A percentile compares a stretch with the other conserved stretches of the same genome.
Conservation (phyloP, 495 filamentous ascomycete species). For the Hypoxylon subgilvum region DNA sequence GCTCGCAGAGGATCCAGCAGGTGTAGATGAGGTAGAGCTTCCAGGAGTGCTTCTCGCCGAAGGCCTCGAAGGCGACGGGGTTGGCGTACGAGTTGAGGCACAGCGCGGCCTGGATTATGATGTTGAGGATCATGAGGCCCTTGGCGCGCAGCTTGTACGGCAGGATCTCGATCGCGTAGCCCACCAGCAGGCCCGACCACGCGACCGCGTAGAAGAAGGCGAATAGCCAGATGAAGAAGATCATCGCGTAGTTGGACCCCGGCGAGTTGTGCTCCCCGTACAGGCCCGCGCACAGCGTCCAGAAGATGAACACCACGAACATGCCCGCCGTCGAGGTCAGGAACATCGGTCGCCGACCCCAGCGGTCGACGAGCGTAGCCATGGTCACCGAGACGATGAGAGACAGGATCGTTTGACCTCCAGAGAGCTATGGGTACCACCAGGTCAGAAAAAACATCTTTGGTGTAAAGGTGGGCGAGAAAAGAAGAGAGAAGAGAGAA, state of each 20-base stretch:
- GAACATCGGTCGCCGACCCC: slow-evolving; percentile 66
- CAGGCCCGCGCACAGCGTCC: slow-evolving; percentile 54
- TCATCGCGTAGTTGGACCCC: slow-evolving; percentile 56
- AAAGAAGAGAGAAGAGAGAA: slow-evolving; percentile 1
- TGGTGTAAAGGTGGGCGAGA: background rate
- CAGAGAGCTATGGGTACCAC: slow-evolving; percentile 52
- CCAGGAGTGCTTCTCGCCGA: slow-evolving; percentile 55
- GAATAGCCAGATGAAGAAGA: slow-evolving; percentile 64
- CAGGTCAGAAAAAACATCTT: background rate
- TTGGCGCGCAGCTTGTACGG: slow-evolving; percentile 73
- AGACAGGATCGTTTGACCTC: slow-evolving; percentile 57
- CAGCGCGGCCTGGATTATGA: slow-evolving; percentile 57
- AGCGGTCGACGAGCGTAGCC: slow-evolving; percentile 65
- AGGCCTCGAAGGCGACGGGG: slow-evolving; percentile 62
- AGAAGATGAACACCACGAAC: slow-evolving; percentile 63
- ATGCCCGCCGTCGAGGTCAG: slow-evolving; percentile 65
- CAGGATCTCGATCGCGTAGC: slow-evolving; percentile 72
- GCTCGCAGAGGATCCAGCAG: slow-evolving; percentile 64
- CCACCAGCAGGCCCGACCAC: slow-evolving; percentile 70
- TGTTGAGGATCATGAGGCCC: slow-evolving; percentile 60
- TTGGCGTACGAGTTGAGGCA: slow-evolving; percentile 65
- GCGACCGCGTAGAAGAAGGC: slow-evolving; percentile 62
- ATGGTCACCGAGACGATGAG: slow-evolving; percentile 60
- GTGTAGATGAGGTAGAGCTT: slow-evolving; percentile 70
- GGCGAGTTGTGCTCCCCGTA: slow-evolving; percentile 46